Conservation (phyloP, 2,329 filamentous ascomycete genomes). For the Penicillium brevicompactum region DNA sequence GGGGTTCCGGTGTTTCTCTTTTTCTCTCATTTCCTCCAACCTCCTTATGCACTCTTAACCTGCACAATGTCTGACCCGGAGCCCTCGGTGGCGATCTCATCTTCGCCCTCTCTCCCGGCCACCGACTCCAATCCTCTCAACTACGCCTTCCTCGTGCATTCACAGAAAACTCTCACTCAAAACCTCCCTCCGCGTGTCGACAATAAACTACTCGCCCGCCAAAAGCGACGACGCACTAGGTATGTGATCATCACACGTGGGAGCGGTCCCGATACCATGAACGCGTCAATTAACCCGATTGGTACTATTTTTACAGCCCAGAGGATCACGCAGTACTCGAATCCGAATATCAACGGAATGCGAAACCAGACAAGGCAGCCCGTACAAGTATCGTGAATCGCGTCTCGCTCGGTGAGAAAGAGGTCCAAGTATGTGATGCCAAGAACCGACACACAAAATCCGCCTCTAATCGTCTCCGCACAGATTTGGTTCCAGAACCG, state of each 20-base stretch:
- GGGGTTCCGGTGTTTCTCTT: constrained; percentile 9
- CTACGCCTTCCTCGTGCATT: constrained; percentile 63
- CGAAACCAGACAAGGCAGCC: constrained; percentile 88
- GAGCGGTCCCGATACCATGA: constrained; percentile 4
- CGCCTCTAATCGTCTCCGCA: constrained; percentile 13
- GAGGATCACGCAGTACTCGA: constrained; percentile 90
- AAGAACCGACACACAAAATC: constrained; percentile 31
- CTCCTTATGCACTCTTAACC: constrained; percentile 18
- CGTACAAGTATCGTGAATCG: constrained; percentile 81
- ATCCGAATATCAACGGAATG: constrained; percentile 78
- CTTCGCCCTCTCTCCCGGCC: constrained; percentile 36
- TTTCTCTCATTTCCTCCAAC: constrained; percentile 10
- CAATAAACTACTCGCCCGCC: constrained; percentile 61
- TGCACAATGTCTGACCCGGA: constrained; percentile 41
- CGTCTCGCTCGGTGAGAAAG: constrained; percentile 89
- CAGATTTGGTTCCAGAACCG: constrained; percentile 99
- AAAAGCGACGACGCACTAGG: constrained; percentile 65
- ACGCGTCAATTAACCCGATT: constrained; percentile 22
- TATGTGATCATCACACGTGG: constrained; percentile 33
- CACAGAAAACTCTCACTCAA: constrained; percentile 57
- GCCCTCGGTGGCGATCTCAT: constrained; percentile 34
- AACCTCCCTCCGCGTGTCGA: constrained; percentile 60
- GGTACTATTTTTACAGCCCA: constrained; percentile 57
- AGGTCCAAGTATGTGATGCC: constrained; percentile 76
- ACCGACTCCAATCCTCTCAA: constrained; percentile 38